Base-by-base conservation (phyloP, 1,284 basidiomycete species). In the Vanrija pseudolonga region DNA sequence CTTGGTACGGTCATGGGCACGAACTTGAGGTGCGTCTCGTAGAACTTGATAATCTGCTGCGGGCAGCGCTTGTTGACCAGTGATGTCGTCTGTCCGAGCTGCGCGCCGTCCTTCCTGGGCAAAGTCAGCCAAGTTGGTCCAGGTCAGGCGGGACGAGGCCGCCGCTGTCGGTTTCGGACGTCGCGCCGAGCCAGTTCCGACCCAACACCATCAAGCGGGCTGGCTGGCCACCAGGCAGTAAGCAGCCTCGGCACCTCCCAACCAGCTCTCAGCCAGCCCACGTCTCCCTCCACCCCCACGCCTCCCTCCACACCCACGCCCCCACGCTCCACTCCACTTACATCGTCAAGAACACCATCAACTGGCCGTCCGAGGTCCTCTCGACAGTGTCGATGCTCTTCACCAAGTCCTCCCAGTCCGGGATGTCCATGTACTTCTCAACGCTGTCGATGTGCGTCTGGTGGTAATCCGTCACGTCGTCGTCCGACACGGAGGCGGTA, bases 381-480 rank as follows among this genome's bases (percentile, higher is more conserved):
- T 76, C 73, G 17, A 75, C 64, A 2, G 72, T 72, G 53, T 73
- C 73, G 24, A 76, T 58, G 9, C 26, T 56, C 24, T 56, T 37
- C 2, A 76, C 73, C n/a, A 68, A 38, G 11, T 67, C 55, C 56
- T 76, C 74, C 74, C 74, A 76, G 55, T 68, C n/a, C n/a, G n/a
- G n/a, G n/a, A n/a, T n/a, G n/a, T n/a, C n/a, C n/a, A n/a, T n/a
- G n/a, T n/a, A n/a, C n/a, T n/a, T n/a, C n/a, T n/a, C n/a, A n/a
- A n/a, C n/a, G n/a, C n/a, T 57, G 50, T 55, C 37, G 24, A 73
- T 50, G 44, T 74, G 68, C 6, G 68, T 67, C 20, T 62, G 53
- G 9, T 57, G 57, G 44, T 48, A 65, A 11, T 36, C 84, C 87
- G 14, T 18, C 12, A 23, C 79, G 79, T 62, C 57, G 47, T 50